Percentiles rank a stretch among this genome's conserved stretches.
phyloP scores from a whole-genome alignment of 495 filamentous ascomycete species.

The Aspergillus bertholletiae region DNA sequence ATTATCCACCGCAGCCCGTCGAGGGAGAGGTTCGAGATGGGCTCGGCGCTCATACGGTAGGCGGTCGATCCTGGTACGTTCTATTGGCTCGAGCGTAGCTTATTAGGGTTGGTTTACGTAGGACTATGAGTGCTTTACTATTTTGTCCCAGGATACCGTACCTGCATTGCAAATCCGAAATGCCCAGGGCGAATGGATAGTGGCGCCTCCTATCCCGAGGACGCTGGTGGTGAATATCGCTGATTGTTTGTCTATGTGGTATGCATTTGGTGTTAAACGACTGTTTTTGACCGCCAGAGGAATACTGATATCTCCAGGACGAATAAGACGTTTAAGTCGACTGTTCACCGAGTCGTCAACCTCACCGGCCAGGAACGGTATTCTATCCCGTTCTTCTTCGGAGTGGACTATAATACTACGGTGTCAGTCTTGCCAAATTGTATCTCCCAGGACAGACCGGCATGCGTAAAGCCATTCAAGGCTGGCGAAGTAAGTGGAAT shows the following conservation, averaged over 20 bases:
- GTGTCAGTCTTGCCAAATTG: constrained; percentile 21
- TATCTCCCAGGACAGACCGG: constrained; percentile 11
- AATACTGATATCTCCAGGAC: constrained; percentile 20
- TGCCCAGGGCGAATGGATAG: constrained; percentile 37
- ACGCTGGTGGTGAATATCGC: constrained; percentile 51
- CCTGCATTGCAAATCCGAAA: constrained; percentile 46
- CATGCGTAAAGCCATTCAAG: constrained; percentile 20
- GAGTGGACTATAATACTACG: constrained; percentile 27
- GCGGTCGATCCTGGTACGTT: background rate
- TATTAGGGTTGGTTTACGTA: background rate
- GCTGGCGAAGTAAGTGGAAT: constrained; percentile 20
- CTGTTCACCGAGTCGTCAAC: constrained; percentile 49
- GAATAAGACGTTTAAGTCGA: constrained; percentile 42
- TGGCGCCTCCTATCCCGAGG: constrained; percentile 37
- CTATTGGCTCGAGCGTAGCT: background rate
- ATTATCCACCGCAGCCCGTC: constrained; percentile 40
- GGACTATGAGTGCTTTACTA: constrained; percentile 48
- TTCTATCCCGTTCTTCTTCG: constrained; percentile 49
- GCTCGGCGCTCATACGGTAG: constrained; percentile 42
- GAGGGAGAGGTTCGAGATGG: constrained; percentile 34
- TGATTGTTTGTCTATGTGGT: constrained; percentile 46
- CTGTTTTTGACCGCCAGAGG: background rate
- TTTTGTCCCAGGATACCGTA: constrained; percentile 33
- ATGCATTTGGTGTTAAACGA: background rate
- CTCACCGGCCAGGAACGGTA: constrained; percentile 40